Conservation (phyloP, 139 green algal genomes). For the Astrephomene gubernaculifera region DNA sequence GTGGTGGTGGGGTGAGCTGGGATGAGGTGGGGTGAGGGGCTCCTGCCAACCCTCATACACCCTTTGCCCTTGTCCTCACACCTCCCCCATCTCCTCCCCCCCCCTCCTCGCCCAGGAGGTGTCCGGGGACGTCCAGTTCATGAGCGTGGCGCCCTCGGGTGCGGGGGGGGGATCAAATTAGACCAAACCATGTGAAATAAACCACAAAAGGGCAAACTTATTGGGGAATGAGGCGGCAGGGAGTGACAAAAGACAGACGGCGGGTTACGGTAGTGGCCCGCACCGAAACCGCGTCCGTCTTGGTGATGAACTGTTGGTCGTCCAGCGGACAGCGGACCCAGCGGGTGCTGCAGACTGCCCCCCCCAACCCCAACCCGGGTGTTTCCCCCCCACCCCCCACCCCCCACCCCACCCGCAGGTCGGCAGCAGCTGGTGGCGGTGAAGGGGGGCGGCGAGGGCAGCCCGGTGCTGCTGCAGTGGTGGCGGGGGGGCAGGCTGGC, state of each 20-base stretch:
- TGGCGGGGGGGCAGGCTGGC: conserved; percentile 25
- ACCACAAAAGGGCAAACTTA: no score
- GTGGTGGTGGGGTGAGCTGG: not conserved
- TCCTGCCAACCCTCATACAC: not conserved
- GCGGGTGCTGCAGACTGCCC: no score
- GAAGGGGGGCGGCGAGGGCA: conserved; percentile 17
- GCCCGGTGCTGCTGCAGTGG: conserved; percentile 38
- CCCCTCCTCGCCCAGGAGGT: conserved; percentile 9
- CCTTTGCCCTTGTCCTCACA: not conserved
- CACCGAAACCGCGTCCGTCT: no score
- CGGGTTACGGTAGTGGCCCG: no score
- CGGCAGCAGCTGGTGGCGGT: conserved; percentile 36
- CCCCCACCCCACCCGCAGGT: not conserved
- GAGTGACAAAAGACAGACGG: no score
- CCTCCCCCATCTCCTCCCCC: not conserved
- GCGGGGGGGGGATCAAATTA: not conserved
- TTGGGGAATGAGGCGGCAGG: no score
- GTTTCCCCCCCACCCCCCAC: not conserved
- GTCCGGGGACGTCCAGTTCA: conserved; percentile 1
- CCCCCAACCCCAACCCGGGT: not conserved
- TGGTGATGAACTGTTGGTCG: no score
- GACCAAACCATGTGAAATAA: no score
- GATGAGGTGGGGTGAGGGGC: not conserved
- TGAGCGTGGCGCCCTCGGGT: conserved; percentile 37
- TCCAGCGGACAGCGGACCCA: no score